Base-by-base conservation (phyloP, 2,329 filamentous ascomycete genomes). In the Penicillium aurantiogriseum region DNA sequence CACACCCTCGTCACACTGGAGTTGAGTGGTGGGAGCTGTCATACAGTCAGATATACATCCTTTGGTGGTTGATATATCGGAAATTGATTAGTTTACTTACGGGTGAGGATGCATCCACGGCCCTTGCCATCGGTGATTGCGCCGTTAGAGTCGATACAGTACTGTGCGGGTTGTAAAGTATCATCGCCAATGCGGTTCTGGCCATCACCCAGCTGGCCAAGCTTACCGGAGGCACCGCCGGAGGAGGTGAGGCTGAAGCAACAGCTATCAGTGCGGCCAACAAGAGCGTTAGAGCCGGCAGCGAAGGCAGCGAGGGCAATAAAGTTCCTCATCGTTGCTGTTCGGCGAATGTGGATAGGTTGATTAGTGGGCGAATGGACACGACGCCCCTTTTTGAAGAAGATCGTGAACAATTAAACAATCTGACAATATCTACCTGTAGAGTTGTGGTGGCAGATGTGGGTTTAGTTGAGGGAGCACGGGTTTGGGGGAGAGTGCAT, bases 91-190 rank as follows among this genome's bases (percentile, higher is more conserved):
- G 13, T 55, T 58, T 23, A 75, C 77, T 70, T 72, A 84, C 81
- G 77, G 61, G 86, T 88, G 67, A 88, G 75, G 71, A 87, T 85
- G 67, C 87, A 89, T 21, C 86, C 85, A 56, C 83, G 79, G 44
- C 81, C 81, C 47, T 77, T 77, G 47, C 74, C 70, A 67, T 88
- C 86, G 19, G 77, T 82, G 59, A 89, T 79, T 23, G 71, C 76
- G 44, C 82, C 80, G 51, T 79, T 78, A 17, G 77, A 76, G 60
- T 80, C 76, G 64, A 88, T 79, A 56, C 79, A 85, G 69, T 83
- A 88, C 9, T 79, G 76, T 15, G 79, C 79, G 46, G 78, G 67
- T 5, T 73, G 61, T 13, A 83, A 70, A 31, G 61, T 64, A 23
- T 74, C 75, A 42, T 81, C 81, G 38, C 83, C 81, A 44, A 87